Conservation (phyloP, 805 yeast genomes). For the Candida orba region DNA sequence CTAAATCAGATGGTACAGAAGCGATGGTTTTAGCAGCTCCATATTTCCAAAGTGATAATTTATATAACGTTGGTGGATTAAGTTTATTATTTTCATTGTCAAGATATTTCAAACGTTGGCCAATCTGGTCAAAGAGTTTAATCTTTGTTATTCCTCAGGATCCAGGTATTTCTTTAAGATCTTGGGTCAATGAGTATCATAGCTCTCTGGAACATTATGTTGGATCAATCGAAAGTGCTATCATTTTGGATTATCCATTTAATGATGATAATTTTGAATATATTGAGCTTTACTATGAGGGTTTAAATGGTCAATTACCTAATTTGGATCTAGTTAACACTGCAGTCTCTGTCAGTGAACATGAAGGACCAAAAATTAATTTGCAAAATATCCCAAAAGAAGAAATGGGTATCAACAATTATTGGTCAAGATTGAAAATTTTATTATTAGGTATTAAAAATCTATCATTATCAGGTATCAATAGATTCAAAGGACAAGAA, state of each 20-base stretch:
- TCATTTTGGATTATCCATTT: constrained; percentile 73
- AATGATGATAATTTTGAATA: constrained; percentile 60
- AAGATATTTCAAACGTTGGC: constrained; percentile 75
- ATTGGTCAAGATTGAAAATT: constrained; percentile 48
- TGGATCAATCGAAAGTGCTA: constrained; percentile 88
- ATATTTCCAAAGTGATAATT: constrained; percentile 63
- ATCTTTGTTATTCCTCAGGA: constrained; percentile 78
- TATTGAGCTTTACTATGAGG: constrained; percentile 73
- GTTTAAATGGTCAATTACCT: constrained; percentile 93
- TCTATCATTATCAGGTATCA: constrained; percentile 66
- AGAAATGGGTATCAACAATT: constrained; percentile 40
- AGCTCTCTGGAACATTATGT: constrained; percentile 66
- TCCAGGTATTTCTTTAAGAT: constrained; percentile 57
- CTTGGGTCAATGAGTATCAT: constrained; percentile 95
- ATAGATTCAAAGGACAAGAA: constrained; percentile 64
- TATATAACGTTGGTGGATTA: constrained; percentile 72
- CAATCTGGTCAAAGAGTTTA: constrained; percentile 93
- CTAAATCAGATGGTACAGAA: constrained; percentile 94
- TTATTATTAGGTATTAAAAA: constrained; percentile 59
- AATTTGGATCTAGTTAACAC: constrained; percentile 85
- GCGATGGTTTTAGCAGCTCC: constrained; percentile 89
- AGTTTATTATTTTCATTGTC: constrained; percentile 67
- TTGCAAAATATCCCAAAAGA: constrained; percentile 51
- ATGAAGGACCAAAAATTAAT: constrained; percentile 66
- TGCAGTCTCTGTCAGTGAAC: constrained; percentile 63